phyloP scores from a whole-genome alignment of 2,329 filamentous ascomycete genomes.

The Aspergillus proliferans region DNA sequence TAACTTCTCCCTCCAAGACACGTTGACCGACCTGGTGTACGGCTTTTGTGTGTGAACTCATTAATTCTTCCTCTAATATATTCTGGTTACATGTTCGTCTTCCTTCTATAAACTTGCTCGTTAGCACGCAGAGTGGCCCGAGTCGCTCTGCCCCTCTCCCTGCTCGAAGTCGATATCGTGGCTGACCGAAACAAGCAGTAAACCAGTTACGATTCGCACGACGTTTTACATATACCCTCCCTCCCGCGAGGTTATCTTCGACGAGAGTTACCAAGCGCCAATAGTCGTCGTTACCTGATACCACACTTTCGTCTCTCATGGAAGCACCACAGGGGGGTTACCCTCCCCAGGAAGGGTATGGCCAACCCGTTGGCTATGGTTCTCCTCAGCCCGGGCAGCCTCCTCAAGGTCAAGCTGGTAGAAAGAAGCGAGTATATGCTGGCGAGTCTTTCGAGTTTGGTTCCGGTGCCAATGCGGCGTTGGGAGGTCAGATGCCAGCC shows the following conservation, averaged over 20 bases:
- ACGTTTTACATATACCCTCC: constrained; percentile 6
- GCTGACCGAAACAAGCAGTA: constrained; percentile 18
- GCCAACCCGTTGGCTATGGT: constrained; percentile 34
- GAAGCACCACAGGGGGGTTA: constrained; percentile 48
- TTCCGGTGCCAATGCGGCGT: constrained; percentile 71
- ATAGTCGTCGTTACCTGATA: not conserved
- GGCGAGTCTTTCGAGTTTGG: constrained; percentile 92
- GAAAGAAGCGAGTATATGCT: constrained; percentile 91
- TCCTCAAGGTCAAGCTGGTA: constrained; percentile 30
- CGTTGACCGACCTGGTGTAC: constrained; percentile 8
- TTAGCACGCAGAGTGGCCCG: constrained; percentile 14
- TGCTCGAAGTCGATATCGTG: constrained; percentile 6
- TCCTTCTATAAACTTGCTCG: constrained; percentile 3
- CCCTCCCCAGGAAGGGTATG: constrained; percentile 46
- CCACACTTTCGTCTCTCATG: constrained; percentile 29
- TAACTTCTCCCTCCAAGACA: constrained; percentile 8
- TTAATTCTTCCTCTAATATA: not conserved
- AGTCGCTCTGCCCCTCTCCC: constrained; percentile 3
- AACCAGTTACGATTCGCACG: constrained; percentile 14
- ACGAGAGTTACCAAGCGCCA: not conserved
- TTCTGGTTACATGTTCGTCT: not conserved
- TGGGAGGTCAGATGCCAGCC: constrained; percentile 43
- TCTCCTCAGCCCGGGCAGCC: constrained; percentile 31
- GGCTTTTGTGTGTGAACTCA: constrained; percentile 5
- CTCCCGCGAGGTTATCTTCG: not conserved